Evolutionary conservation across 306 rosid genomes (phyloP).

Genomic region (Pterocarpus macrocarpus): DNA sequence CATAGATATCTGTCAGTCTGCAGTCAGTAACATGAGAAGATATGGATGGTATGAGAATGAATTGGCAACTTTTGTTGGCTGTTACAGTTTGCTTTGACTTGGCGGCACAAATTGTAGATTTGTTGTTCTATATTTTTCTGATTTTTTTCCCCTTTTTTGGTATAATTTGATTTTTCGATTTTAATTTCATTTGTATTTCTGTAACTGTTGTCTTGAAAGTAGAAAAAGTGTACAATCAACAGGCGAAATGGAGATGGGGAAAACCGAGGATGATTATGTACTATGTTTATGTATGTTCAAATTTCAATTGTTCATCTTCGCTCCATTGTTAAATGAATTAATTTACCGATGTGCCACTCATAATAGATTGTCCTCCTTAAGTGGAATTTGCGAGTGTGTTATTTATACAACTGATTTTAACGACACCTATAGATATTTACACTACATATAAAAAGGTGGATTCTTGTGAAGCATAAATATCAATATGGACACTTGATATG

Average conservation of each 20-base stretch:
- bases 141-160: constrained; percentile 8
- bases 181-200: constrained; percentile 51
- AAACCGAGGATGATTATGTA: constrained; percentile 48
- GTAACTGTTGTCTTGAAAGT: constrained; percentile 44
- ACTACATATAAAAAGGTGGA: too few relatives aligned
- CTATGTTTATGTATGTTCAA: constrained; percentile 46
- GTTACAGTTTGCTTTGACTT: constrained; percentile 51
- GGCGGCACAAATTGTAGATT: constrained; percentile 60
- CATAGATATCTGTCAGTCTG: constrained; percentile 35
- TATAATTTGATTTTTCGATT: constrained; percentile 47
- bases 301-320: constrained; percentile 19
- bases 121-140: constrained; percentile 39
- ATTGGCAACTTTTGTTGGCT: constrained; percentile 52
- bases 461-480: too few relatives aligned
- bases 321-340: constrained; percentile 52
- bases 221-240: constrained; percentile 60
- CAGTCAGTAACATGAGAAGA: constrained; percentile 44
- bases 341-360: constrained; percentile 43
- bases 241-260: constrained; percentile 47
- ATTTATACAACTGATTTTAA: too few relatives aligned
- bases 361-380: constrained; percentile 29
- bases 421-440: too few relatives aligned
- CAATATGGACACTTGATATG: too few relatives aligned
- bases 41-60: constrained; percentile 43
- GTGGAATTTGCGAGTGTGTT: not conserved